Evolutionary conservation across 2,329 filamentous ascomycete genomes (phyloP).

Genomic region (Calonectria hawksworthii): DNA sequence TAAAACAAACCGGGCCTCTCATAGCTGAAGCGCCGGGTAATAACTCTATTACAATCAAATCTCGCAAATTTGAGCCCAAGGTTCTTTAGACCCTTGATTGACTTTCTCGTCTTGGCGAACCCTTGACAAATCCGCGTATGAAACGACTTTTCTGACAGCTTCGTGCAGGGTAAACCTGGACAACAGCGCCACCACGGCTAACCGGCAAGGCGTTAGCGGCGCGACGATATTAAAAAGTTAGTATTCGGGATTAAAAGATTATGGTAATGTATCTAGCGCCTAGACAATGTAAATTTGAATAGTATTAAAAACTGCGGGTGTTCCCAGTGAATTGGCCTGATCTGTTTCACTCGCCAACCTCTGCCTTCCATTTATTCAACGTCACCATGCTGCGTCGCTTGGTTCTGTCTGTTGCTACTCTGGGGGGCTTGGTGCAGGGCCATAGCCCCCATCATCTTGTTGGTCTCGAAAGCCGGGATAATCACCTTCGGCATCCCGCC

Average conservation of each 20-base stretch:
- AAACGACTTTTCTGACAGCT: background rate
- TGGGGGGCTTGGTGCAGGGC: background rate
- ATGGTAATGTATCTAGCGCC: background rate
- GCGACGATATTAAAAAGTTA: background rate
- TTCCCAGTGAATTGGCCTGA: background rate
- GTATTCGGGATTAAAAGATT: background rate
- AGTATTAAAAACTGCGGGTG: background rate
- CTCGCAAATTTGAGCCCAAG: background rate
- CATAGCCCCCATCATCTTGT: background rate
- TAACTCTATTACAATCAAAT: background rate
- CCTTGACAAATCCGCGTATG: background rate
- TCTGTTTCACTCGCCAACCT: background rate
- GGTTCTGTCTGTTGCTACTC: background rate
- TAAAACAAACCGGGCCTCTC: background rate
- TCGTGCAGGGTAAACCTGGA: background rate
- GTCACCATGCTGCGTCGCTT: background rate
- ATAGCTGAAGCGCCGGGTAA: background rate
- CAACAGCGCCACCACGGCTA: background rate
- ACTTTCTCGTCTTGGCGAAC: background rate
- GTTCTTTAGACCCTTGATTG: background rate
- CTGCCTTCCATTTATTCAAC: background rate
- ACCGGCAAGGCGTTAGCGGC: background rate
- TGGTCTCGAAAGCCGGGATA: background rate
- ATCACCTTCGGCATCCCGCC: background rate
- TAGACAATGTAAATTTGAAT: background rate